Evolutionary conservation across 208 protist genomes (phyloP), one percentile per base, ranked within the genome.

Genomic region (Crithidia fasciculata): DNA sequence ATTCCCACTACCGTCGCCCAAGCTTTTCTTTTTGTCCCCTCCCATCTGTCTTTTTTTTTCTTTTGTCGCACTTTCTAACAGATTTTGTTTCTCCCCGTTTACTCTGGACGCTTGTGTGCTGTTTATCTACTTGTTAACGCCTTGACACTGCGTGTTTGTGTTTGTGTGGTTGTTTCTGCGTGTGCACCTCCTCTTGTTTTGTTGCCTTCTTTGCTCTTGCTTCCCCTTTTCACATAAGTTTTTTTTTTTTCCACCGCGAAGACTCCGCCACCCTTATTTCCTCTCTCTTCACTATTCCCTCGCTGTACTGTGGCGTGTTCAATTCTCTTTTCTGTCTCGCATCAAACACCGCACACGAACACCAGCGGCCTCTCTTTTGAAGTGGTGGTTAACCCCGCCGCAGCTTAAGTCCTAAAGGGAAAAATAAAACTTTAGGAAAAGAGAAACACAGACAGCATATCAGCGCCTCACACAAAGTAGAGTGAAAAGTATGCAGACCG

Each of bases 11-110:
- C 28, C 28, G 28, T 28, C 28, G 28, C 28, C 28, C 28, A 28
- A 28, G 28, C 12, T 56, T 72, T 62, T 53, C 62, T 60, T 66
- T 19, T 58, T 36, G 43, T 37, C 53, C 54, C 2, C 65, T 62
- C 71, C n/a, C 15, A 40, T 36, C 28, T 59, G 7, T 54, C 36
- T 66, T 54, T 53, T 66, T 54, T 41, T 28, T 28, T 28, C 28
- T 28, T 1, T 28, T 28, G 28, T 28, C 28, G 28, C 28, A 28
- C 28, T 28, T 28, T 28, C 28, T 28, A 28, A 28, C 28, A 28
- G 28, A 28, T 28, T 28, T 28, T 28, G 28, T 28, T 28, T 28
- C 28, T 28, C 28, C 28, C 1, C 28, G 28, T 28, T 28, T 28
- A 28, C 28, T 28, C 28, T 28, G 28, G 28, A 28, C 28, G 28